These are phyloP conservation scores for Cafeteria roenbergensis DNA, from an alignment of 108 stramenopile genomes.

Conservation along the genomic window DNA sequence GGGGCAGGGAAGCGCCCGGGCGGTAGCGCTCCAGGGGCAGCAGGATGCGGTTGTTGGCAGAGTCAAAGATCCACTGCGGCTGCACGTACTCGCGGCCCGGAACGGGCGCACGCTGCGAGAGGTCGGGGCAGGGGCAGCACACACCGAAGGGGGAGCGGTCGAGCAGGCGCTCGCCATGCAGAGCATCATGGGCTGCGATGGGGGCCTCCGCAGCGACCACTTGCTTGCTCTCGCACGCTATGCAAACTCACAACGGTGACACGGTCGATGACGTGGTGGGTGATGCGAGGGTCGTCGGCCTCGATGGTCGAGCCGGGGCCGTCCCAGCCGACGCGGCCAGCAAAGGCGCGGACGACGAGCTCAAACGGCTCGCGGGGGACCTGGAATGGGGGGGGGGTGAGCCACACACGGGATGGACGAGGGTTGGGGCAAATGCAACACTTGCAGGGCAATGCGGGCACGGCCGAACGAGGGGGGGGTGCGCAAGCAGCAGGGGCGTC, in stretches of 20 bases:
- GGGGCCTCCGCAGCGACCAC: no score
- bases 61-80: conserved; percentile 95
- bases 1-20: conserved; percentile 73
- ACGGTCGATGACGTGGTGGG: conserved; percentile 80
- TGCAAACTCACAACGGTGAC: no score
- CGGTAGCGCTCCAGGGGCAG: conserved; percentile 69
- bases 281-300: conserved; percentile 66
- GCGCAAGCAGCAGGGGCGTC: conserved; percentile 15
- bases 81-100: conserved; percentile 82
- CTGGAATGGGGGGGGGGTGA: no score
- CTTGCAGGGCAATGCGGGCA: no score
- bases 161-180: conserved; percentile 9
- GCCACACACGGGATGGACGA: no score
- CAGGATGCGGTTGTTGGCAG: conserved; percentile 72
- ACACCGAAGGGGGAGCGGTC: no score
- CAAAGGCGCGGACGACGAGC: conserved; percentile 70
- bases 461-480: no score
- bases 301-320: conserved; percentile 68
- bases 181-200: no score
- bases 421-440: no score
- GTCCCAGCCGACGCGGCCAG: conserved; percentile 83
- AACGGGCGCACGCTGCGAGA: no score
- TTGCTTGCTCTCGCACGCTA: no score
- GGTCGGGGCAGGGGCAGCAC: no score
- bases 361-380: conserved; percentile 79